phyloP scores from a whole-genome alignment of 129 eudicot genomes.

The Ambrosia artemisiifolia region DNA sequence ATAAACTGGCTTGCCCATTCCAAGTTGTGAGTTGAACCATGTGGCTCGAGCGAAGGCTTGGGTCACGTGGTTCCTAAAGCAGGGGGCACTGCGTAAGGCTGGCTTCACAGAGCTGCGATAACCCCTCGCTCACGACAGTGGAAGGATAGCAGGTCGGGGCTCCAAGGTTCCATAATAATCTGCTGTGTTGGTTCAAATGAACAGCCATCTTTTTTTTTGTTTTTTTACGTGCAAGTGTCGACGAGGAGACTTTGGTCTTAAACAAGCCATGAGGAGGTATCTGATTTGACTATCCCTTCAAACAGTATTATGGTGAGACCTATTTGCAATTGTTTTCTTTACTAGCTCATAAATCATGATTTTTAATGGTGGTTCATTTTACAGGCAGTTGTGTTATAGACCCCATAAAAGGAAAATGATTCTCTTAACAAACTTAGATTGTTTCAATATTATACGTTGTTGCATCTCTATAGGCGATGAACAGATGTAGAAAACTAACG shows the following conservation, averaged over 20 bases:
- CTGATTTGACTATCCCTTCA: no score
- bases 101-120: conserved; percentile 3
- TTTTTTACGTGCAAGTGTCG: neutral
- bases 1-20: neutral
- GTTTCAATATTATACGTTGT: no score
- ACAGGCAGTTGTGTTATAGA: no score
- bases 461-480: no score
- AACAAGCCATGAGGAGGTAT: no score
- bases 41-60: neutral
- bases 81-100: conserved; percentile 1
- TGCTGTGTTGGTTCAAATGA: neutral
- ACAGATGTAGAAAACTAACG: no score
- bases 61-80: conserved; percentile 2
- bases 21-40: neutral
- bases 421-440: no score
- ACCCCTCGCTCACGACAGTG: neutral
- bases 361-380: no score
- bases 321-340: no score
- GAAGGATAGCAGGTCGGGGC: neutral
- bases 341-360: no score
- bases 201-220: neutral
- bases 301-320: neutral
- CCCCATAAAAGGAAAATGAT: no score
- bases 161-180: neutral
- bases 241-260: no score